Conservation (phyloP, 805 yeast species). For the Teunomyces gatunensis region DNA sequence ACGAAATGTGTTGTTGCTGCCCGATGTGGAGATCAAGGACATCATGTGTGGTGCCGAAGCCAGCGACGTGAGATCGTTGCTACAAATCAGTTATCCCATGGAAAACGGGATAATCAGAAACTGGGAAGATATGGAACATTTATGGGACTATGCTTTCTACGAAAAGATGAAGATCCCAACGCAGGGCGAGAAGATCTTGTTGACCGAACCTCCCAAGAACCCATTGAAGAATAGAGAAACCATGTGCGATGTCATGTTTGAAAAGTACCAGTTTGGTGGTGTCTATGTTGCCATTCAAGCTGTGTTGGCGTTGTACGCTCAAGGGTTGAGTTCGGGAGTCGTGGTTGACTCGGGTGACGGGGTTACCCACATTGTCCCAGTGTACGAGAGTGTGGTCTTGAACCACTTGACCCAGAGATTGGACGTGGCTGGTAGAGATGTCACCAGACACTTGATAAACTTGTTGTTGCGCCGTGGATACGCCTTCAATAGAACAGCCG, state of each 20-base stretch:
- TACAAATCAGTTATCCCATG: slow-evolving; percentile 97
- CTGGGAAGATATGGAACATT: slow-evolving; percentile 98
- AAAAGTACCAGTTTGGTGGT: slow-evolving; percentile 84
- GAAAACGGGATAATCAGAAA: slow-evolving; percentile 96
- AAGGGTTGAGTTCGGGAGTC: slow-evolving; percentile 94
- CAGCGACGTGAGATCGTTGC: slow-evolving; percentile 78
- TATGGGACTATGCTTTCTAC: slow-evolving; percentile 97
- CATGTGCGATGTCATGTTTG: slow-evolving; percentile 93
- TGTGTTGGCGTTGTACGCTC: slow-evolving; percentile 95
- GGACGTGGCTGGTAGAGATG: slow-evolving; percentile 98
- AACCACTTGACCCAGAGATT: slow-evolving; percentile 89
- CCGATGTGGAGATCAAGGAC: slow-evolving; percentile 78
- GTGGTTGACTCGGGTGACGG: slow-evolving; percentile 99
- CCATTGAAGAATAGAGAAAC: slow-evolving; percentile 85
- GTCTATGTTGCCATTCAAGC: slow-evolving; percentile 97
- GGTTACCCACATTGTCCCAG: slow-evolving; percentile 97
- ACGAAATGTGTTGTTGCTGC: slow-evolving; percentile 52
- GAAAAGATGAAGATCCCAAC: slow-evolving; percentile 82
- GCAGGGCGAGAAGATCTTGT: slow-evolving; percentile 70
- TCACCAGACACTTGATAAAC: slow-evolving; percentile 92
- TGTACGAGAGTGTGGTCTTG: slow-evolving; percentile 93
- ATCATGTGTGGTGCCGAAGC: slow-evolving; percentile 99
- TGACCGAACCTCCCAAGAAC: slow-evolving; percentile 98
- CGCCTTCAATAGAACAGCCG: slow-evolving; percentile 97
- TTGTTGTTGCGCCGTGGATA: slow-evolving; percentile 92